Percentiles rank a stretch among this genome's conserved stretches.
These are phyloP conservation scores for Phytophthora sp. DNA, from an alignment of 352 stramenopile species.

Conservation along the genomic window DNA sequence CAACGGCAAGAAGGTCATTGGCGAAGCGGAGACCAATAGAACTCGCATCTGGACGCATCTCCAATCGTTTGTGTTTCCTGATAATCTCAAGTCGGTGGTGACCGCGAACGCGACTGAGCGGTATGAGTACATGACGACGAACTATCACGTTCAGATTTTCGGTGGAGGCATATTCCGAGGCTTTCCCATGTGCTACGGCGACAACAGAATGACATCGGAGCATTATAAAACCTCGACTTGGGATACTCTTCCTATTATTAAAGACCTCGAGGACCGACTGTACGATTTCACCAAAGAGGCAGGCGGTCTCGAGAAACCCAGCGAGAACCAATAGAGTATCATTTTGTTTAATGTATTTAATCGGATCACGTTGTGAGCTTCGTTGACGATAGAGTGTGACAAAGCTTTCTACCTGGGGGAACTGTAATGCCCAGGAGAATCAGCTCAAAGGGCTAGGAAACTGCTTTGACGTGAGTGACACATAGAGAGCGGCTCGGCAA, in stretches of 20 bases:
- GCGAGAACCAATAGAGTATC: slow-evolving; percentile 8
- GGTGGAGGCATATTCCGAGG: slow-evolving; percentile 18
- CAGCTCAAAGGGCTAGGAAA: too few relatives aligned
- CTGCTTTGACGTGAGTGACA: too few relatives aligned
- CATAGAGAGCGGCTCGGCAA: too few relatives aligned
- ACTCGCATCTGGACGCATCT: slow-evolving; percentile 34
- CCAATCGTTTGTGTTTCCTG: slow-evolving; percentile 34
- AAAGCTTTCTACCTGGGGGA: too few relatives aligned
- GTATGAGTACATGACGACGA: slow-evolving; percentile 28
- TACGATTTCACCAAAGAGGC: slow-evolving; percentile 23
- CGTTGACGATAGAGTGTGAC: too few relatives aligned
- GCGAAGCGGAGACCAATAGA: slow-evolving; percentile 13
- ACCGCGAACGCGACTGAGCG: slow-evolving; percentile 7
- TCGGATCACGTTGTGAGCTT: too few relatives aligned
- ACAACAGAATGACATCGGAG: slow-evolving; percentile 35
- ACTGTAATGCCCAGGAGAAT: too few relatives aligned
- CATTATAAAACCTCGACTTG: slow-evolving; percentile 26
- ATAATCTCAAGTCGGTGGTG: slow-evolving; percentile 7
- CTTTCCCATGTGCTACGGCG: slow-evolving; percentile 33
- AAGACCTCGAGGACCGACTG: slow-evolving; percentile 28
- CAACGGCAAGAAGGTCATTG: slow-evolving; percentile 50
- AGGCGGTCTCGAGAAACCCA: slow-evolving; percentile 6
- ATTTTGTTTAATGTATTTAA: slow-evolving; percentile 14
- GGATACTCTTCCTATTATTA: slow-evolving; percentile 18
- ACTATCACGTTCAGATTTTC: slow-evolving; percentile 33